These are phyloP conservation scores for Mucor irregularis DNA, from an alignment of 371 early-diverging fungal genomes.

Conservation along the genomic window DNA sequence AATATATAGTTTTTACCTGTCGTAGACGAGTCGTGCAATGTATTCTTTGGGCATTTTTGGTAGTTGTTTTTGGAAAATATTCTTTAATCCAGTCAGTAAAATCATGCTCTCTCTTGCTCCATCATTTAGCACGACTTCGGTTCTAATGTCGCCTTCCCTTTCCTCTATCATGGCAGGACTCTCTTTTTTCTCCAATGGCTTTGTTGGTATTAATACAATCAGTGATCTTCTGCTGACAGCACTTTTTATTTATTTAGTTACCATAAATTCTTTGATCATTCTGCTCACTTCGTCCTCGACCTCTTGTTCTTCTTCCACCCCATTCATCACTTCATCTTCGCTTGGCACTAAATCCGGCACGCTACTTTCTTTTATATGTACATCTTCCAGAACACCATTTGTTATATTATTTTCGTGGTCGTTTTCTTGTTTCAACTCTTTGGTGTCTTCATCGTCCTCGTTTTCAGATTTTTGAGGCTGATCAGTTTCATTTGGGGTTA, in stretches of 20 bases:
- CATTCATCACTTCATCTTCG: not conserved
- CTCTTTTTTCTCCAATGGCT: constrained; percentile 20
- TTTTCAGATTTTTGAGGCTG: too few species aligned
- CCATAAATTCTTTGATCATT: constrained; percentile 7
- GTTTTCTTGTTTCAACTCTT: too few species aligned
- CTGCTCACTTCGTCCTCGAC: constrained; percentile 8
- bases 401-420: too few species aligned
- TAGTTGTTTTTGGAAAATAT: constrained; percentile 97
- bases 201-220: not conserved
- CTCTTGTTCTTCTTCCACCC: not conserved
- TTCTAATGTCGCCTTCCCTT: constrained; percentile 66
- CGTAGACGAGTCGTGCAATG: constrained; percentile 97
- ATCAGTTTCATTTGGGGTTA: not conserved
- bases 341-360: too few species aligned
- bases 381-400: too few species aligned
- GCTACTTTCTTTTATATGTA: too few species aligned
- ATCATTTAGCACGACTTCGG: constrained; percentile 83
- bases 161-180: constrained; percentile 35
- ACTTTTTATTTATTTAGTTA: not conserved
- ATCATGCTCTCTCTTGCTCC: constrained; percentile 78
- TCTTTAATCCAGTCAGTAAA: constrained; percentile 92
- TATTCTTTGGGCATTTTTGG: constrained; percentile 99
- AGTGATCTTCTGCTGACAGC: not conserved
- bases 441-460: too few species aligned
- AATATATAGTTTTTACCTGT: constrained; percentile 40